Evolutionary conservation across 164 flowering plant species (phyloP).

Genomic region (Hamamelis virginiana): DNA sequence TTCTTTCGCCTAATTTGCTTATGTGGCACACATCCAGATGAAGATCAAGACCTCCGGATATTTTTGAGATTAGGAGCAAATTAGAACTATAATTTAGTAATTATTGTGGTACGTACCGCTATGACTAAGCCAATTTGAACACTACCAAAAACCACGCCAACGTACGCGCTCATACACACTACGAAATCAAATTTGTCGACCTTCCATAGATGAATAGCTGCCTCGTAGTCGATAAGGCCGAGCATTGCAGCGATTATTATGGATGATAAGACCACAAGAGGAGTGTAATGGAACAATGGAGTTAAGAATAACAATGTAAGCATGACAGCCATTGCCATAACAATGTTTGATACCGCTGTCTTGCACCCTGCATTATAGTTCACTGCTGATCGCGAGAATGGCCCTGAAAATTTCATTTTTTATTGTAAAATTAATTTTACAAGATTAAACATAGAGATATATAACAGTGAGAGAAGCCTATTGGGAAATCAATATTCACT

Average conservation of each 20-base stretch:
- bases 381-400: conserved; percentile 74
- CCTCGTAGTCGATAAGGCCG: conserved; percentile 70
- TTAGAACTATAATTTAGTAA: not conserved
- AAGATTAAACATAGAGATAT: no score
- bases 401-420: conserved; percentile 40
- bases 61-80: not conserved
- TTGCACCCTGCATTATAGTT: conserved; percentile 82
- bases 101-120: conserved; percentile 39
- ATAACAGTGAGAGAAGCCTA: no score
- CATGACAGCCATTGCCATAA: conserved; percentile 73
- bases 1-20: no score
- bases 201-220: conserved; percentile 62
- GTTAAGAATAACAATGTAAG: conserved; percentile 56
- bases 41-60: no score
- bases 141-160: conserved; percentile 64
- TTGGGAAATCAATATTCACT: no score
- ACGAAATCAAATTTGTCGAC: conserved; percentile 68
- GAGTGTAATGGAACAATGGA: conserved; percentile 71
- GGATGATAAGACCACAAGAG: conserved; percentile 62
- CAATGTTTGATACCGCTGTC: conserved; percentile 68
- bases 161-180: conserved; percentile 62
- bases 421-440: no score
- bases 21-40: no score
- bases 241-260: conserved; percentile 75
- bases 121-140: conserved; percentile 59